Base-by-base conservation (phyloP, 805 yeast species). In the Lachancea cidri region DNA sequence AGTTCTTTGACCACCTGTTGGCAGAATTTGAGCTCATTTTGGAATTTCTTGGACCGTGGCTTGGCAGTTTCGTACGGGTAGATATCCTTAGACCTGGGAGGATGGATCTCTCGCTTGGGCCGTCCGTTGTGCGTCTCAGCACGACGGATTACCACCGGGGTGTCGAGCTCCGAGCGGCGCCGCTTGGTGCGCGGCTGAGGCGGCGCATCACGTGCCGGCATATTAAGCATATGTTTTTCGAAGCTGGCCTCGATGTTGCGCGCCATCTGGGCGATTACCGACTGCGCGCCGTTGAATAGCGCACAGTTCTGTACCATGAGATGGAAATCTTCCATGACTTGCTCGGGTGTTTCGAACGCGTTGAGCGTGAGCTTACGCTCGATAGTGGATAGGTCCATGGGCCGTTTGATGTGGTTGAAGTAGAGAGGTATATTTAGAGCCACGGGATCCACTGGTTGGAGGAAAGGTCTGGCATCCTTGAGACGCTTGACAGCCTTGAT, bases 81-180 rank as follows among this genome's bases (percentile, higher is more conserved):
- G 62, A 89, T 77, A 60, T 93, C 97, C 58, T 86, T 86, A 24
- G 96, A 86, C 58, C 85, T 83, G 40, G 98, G 98, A 3, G 98
- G 98, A 61, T 89, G 97, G 36, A 93, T 87, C 52, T 87, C 93
- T 52, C 98, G 78, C 65, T 91, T 91, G 29, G 98, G 98, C 51
- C 98, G 74, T 22, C 89, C 93, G 39, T 81, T 85, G 17, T 81
- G 79, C 5, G 75, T 71, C 24, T 83, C 78, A 46, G 87, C 95
- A 43, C 91, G 74, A 60, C 95, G 75, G 37, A 83, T 74, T n/a
- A 62, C 62, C 8, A 63, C 60, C 0, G 70, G 67, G 1, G 66
- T 52, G 14, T 65, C 58, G 4, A 64, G 62, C 29, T 60, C 61
- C 13, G 50, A 50, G 29, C 65, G 58, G 16, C 60, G 58, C 22